Base-by-base conservation (phyloP, 306 rosid genomes). In the Nissolia schottii region DNA sequence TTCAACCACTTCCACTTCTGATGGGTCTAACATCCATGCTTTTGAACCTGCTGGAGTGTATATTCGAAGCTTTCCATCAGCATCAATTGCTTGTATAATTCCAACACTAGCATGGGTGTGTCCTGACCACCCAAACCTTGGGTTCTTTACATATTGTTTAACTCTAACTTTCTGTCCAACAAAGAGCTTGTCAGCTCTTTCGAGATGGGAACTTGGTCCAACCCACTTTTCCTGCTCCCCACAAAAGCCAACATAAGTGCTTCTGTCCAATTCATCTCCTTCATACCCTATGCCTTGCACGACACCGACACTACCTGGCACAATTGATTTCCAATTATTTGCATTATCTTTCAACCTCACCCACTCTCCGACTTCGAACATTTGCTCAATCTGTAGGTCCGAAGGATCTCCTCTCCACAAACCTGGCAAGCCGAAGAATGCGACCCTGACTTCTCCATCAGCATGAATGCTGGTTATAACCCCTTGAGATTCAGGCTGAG, bases 181-280 rank as follows among this genome's bases (percentile, higher is more conserved):
- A n/a, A 77, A n/a, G 29, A 89, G 86, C 77, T 67, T 84, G 79
- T 79, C 87, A 75, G 80, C 90, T 77, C 80, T 71, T 82, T 82
- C 91, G 2, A 91, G 94, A 85, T 88, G 81, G 48, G 90, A 82
- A 72, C 84, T 84, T 40, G 92, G 94, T 65, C 97, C 97, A 7
- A 80, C 87, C 97, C 99, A 94, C 64, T 70, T 89, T 80, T 94
- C 99, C 80, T 91, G 99, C 86, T 94, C 99, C 70, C 97, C 95
- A 15, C 99, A 94, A 74, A 91, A 91, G 68, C 86, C 88, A 25
- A 94, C 97, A 60, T 65, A 81, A 50, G 81, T 87, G 80, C 82
- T 89, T 84, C 97, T 85, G 67, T 89, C 88, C 88, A 87, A 82
- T 35, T 82, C 87, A 75, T 91, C 90, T 38, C 87, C 93, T 65